A percentile compares a stretch with the other conserved stretches of the same genome.
phyloP scores from a whole-genome alignment of 345 rosid genomes.

The Erodium maritimum region DNA sequence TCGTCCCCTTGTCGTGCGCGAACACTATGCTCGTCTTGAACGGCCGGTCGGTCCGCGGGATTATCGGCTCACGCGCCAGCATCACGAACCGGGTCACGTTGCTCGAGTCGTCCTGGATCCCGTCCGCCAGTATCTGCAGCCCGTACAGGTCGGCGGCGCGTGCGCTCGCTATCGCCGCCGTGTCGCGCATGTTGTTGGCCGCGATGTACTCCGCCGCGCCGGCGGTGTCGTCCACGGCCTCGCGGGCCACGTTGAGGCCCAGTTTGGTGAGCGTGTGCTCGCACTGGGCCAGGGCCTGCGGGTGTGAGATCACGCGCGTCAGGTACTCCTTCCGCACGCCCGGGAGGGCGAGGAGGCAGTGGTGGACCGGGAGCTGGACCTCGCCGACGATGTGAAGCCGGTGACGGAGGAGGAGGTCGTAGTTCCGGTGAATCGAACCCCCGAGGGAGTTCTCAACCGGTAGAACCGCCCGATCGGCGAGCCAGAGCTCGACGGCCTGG shows the following conservation, averaged over 20 bases:
- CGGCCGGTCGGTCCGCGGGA: conserved; percentile 87
- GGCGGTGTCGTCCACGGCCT: conserved; percentile 88
- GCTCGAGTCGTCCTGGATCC: conserved; percentile 83
- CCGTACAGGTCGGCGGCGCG: conserved; percentile 94
- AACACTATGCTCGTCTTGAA: conserved; percentile 96
- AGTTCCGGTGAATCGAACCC: conserved; percentile 91
- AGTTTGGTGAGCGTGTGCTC: conserved; percentile 72
- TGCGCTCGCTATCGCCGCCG: conserved; percentile 87
- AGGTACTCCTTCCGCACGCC: conserved; percentile 70
- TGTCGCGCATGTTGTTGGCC: conserved; percentile 48
- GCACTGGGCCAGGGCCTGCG: conserved; percentile 90
- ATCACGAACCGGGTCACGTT: conserved; percentile 90
- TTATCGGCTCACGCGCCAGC: conserved; percentile 94
- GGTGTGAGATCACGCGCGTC: conserved; percentile 85
- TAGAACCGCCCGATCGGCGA: conserved; percentile 87
- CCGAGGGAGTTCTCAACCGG: conserved; percentile 94
- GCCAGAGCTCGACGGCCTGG: conserved; percentile 98
- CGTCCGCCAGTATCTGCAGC: conserved; percentile 57
- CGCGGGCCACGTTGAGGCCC: conserved; percentile 69
- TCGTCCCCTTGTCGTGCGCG: conserved; percentile 87
- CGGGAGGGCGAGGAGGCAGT: conserved; percentile 84
- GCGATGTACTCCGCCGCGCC: conserved; percentile 92
- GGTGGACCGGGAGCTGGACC: conserved; percentile 88
- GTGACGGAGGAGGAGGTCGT: conserved; percentile 93
- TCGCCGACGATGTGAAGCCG: conserved; percentile 96